phyloP scores from a whole-genome alignment of 139 green algal species.

The Chlamydomonas incerta region DNA sequence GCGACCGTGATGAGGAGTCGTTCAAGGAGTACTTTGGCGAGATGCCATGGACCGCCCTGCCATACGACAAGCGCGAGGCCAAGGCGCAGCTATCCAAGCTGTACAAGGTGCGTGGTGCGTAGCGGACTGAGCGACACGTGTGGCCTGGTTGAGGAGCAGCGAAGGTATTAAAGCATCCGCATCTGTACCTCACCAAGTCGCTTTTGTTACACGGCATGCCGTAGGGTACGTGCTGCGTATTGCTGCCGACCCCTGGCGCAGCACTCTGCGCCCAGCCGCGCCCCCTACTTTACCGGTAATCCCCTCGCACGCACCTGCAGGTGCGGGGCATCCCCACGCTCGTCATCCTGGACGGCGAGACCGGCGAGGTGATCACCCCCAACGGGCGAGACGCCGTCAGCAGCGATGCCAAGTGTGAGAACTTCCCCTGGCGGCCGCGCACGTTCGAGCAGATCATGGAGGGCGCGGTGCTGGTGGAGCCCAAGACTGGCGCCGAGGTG shows the following conservation, averaged over 20 bases:
- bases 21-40: slow-evolving; percentile 41
- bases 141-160: too few relatives aligned
- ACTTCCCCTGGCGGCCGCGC: slow-evolving; percentile 39
- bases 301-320: too few relatives aligned
- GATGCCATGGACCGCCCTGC: slow-evolving; percentile 47
- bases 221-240: too few relatives aligned
- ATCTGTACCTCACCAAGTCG: too few relatives aligned
- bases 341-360: slow-evolving; percentile 32
- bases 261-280: too few relatives aligned
- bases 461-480: not conserved
- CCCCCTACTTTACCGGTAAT: too few relatives aligned
- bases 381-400: not conserved
- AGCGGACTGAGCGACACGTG: too few relatives aligned
- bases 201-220: too few relatives aligned
- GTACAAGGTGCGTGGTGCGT: slow-evolving; percentile 34
- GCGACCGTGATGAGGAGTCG: slow-evolving; percentile 35
- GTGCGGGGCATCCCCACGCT: slow-evolving; percentile 46
- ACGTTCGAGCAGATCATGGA: slow-evolving; percentile 11
- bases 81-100: slow-evolving; percentile 22
- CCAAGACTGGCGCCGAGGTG: not conserved
- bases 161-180: too few relatives aligned
- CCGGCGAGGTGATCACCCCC: slow-evolving; percentile 25
- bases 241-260: too few relatives aligned
- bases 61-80: not conserved
- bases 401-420: slow-evolving; percentile 7